These are phyloP conservation scores for Mycena metata DNA, from an alignment of 768 basidiomycete genomes.

Conservation along the genomic window DNA sequence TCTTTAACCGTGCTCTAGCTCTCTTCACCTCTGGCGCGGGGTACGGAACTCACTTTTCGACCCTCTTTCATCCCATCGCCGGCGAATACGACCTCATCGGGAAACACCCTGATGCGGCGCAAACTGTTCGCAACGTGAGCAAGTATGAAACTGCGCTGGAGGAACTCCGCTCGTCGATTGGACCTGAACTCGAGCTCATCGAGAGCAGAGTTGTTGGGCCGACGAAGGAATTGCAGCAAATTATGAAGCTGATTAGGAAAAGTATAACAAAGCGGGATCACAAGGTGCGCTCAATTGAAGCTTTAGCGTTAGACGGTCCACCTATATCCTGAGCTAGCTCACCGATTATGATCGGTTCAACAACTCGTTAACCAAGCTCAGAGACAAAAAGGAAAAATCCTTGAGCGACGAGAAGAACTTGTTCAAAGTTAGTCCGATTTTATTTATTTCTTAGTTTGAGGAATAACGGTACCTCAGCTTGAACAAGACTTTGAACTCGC, in stretches of 20 bases:
- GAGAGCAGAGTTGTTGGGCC: constrained; percentile 88
- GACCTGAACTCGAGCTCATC: constrained; percentile 95
- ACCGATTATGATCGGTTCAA: constrained; percentile 97
- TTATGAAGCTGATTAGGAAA: constrained; percentile 93
- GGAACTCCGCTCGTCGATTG: constrained; percentile 82
- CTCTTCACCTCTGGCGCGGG: constrained; percentile 76
- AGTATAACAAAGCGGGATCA: constrained; percentile 97
- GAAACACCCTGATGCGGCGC: constrained; percentile 82
- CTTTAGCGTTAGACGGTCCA: background rate
- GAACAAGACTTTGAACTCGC: constrained; percentile 97
- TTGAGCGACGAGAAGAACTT: constrained; percentile 96
- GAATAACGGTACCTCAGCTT: constrained; percentile 61
- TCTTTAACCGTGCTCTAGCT: constrained; percentile 52
- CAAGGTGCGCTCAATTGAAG: constrained; percentile 67
- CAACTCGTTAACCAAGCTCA: constrained; percentile 93
- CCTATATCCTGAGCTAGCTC: constrained; percentile 60
- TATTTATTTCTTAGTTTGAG: background rate
- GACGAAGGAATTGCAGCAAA: constrained; percentile 87
- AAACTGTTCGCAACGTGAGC: constrained; percentile 84
- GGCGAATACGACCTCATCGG: constrained; percentile 85
- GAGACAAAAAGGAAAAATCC: constrained; percentile 99
- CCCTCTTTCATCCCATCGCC: constrained; percentile 73
- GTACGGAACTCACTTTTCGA: constrained; percentile 73
- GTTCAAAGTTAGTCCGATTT: constrained; percentile 80
- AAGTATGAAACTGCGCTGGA: constrained; percentile 82